A percentile compares a stretch with the other conserved stretches of the same genome.
Conservation (phyloP, 208 protist species). For the Acanthamoeba sp. region DNA sequence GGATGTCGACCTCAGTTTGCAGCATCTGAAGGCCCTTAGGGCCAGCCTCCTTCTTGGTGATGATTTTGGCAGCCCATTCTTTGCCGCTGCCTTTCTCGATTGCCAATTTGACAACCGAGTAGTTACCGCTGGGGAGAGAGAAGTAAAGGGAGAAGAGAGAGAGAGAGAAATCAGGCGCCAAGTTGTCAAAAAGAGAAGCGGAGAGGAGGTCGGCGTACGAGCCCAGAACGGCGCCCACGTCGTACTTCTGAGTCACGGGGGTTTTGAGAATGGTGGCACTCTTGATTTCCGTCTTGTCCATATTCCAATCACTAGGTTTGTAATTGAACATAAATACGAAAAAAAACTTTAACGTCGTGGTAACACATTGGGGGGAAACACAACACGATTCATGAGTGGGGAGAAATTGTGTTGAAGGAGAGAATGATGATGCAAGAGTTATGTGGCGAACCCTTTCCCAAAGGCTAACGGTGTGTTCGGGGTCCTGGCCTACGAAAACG, state of each 20-base stretch:
- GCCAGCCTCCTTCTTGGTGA: conserved; percentile 67
- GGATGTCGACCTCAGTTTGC: conserved; percentile 70
- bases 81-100: conserved; percentile 45
- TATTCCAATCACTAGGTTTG: conserved; percentile 47
- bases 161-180: background rate
- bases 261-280: conserved; percentile 23
- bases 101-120: conserved; percentile 76
- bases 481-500: too few relatives aligned
- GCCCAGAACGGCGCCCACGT: conserved; percentile 24
- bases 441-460: too few relatives aligned
- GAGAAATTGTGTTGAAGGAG: too few relatives aligned
- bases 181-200: background rate
- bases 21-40: conserved; percentile 56
- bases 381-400: background rate
- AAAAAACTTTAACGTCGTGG: background rate
- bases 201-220: background rate
- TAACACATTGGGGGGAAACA: background rate
- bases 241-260: conserved; percentile 8
- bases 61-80: conserved; percentile 67
- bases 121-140: conserved; percentile 77
- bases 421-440: too few relatives aligned
- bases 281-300: background rate
- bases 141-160: background rate
- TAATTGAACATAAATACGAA: background rate
- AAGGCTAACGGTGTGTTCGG: too few relatives aligned